Percentiles rank a stretch among this genome's conserved stretches.
Conservation (phyloP, 495 filamentous ascomycete genomes). For the Hypoxylon cercidicola region DNA sequence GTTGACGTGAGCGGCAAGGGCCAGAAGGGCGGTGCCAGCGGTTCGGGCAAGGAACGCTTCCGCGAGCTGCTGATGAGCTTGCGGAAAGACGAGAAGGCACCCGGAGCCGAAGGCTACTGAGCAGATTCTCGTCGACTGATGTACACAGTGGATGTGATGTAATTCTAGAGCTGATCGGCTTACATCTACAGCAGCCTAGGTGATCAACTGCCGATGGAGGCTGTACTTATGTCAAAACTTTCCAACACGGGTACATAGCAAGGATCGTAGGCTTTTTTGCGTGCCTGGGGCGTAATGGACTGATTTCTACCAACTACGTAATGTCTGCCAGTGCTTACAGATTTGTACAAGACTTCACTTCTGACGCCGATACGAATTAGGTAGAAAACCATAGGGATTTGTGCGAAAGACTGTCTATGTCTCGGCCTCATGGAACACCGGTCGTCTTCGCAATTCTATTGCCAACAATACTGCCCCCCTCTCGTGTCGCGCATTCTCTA, state of each 20-base stretch:
- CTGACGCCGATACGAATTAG: conserved; percentile 2
- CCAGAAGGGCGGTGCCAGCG: conserved; percentile 79
- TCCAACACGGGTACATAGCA: conserved; percentile 25
- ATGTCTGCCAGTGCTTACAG: background rate
- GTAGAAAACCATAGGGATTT: conserved; percentile 19
- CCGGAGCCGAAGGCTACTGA: conserved; percentile 76
- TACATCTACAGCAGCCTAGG: conserved; percentile 10
- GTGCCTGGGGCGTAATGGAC: conserved; percentile 38
- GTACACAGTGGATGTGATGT: conserved; percentile 2
- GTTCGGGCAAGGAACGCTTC: conserved; percentile 94
- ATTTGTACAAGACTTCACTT: conserved; percentile 9
- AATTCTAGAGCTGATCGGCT: conserved; percentile 10
- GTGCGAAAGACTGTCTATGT: conserved; percentile 42
- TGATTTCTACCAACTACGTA: conserved; percentile 20
- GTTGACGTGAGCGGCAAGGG: conserved; percentile 97
- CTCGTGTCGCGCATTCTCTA: background rate
- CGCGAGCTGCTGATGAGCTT: conserved; percentile 88
- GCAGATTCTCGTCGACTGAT: background rate
- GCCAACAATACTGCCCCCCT: conserved; percentile 3
- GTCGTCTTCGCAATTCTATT: conserved; percentile 25
- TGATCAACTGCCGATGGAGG: background rate
- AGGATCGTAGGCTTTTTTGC: conserved; percentile 26
- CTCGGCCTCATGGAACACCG: conserved; percentile 28
- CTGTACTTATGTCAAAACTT: conserved; percentile 32
- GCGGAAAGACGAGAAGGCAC: conserved; percentile 93